A percentile compares a stretch with the other conserved stretches of the same genome.
Conservation (phyloP, 108 stramenopile genomes). For the Ochromonas danica region DNA sequence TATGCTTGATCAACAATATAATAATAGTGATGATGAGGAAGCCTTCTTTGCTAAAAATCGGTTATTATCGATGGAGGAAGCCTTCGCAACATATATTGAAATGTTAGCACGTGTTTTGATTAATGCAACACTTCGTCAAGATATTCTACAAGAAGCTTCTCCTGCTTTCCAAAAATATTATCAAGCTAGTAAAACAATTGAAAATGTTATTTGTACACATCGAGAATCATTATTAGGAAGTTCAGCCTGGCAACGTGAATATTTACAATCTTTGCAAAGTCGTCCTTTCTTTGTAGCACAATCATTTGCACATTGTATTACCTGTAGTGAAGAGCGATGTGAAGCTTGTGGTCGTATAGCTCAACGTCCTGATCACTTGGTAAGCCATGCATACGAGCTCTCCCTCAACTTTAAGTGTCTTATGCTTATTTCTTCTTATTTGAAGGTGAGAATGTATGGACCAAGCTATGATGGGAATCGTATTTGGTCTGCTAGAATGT, state of each 20-base stretch:
- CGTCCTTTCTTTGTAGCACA: constrained; percentile 1
- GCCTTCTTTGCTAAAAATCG: not conserved
- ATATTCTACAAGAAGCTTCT: not conserved
- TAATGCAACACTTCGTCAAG: not conserved
- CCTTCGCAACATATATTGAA: constrained; percentile 4
- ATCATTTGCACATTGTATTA: not conserved
- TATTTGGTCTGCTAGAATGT: not conserved
- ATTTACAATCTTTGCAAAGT: not conserved
- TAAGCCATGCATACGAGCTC: too few relatives aligned
- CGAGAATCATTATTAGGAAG: constrained; percentile 17
- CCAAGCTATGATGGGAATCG: not conserved
- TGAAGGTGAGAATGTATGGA: not conserved
- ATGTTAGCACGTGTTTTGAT: constrained; percentile 19
- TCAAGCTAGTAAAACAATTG: not conserved
- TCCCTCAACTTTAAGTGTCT: too few relatives aligned
- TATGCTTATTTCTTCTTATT: not conserved
- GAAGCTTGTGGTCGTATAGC: not conserved
- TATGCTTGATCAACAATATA: not conserved
- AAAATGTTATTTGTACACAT: constrained; percentile 27
- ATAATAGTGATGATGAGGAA: not conserved
- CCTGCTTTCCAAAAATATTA: not conserved
- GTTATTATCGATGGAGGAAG: constrained; percentile 24
- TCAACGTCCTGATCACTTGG: not conserved
- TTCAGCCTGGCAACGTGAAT: constrained; percentile 3
- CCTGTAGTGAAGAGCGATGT: not conserved